Evolutionary conservation across 2,329 filamentous ascomycete species (phyloP).

Genomic region (Hymenoscyphus fraxineus): DNA sequence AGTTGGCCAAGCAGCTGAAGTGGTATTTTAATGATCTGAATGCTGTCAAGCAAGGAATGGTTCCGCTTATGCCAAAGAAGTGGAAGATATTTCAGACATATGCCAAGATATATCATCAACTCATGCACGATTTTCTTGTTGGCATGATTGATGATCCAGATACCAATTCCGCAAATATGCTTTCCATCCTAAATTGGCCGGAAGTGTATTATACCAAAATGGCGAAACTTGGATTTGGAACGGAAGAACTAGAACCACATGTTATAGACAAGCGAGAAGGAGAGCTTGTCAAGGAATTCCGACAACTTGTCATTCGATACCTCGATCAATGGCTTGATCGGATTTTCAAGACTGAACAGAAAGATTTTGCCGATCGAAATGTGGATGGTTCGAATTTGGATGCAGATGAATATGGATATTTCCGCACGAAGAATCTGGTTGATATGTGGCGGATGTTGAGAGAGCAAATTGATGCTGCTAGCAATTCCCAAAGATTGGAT

Average conservation of each 20-base stretch:
- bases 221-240: conserved; percentile 77
- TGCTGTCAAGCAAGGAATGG: conserved; percentile 90
- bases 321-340: conserved; percentile 97
- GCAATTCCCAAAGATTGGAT: conserved; percentile 79
- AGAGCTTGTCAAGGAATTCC: conserved; percentile 90
- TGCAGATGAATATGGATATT: conserved; percentile 82
- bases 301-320: conserved; percentile 89
- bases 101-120: conserved; percentile 81
- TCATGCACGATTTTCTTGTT: conserved; percentile 93
- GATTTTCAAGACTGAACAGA: conserved; percentile 78
- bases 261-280: conserved; percentile 86
- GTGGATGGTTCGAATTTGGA: conserved; percentile 74
- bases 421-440: conserved; percentile 85
- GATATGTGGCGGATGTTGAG: conserved; percentile 97
- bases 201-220: conserved; percentile 97
- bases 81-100: conserved; percentile 95
- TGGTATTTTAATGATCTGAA: conserved; percentile 99
- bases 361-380: conserved; percentile 74
- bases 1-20: conserved; percentile 80
- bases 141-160: conserved; percentile 78
- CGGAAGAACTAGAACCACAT: conserved; percentile 75
- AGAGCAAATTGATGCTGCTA: conserved; percentile 84
- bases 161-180: conserved; percentile 78
- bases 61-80: conserved; percentile 85
- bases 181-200: conserved; percentile 91